Evolutionary conservation across 1,284 basidiomycete genomes (phyloP), one percentile per base, ranked within the genome.

Genomic region (Microbotryomycetes sp.): DNA sequence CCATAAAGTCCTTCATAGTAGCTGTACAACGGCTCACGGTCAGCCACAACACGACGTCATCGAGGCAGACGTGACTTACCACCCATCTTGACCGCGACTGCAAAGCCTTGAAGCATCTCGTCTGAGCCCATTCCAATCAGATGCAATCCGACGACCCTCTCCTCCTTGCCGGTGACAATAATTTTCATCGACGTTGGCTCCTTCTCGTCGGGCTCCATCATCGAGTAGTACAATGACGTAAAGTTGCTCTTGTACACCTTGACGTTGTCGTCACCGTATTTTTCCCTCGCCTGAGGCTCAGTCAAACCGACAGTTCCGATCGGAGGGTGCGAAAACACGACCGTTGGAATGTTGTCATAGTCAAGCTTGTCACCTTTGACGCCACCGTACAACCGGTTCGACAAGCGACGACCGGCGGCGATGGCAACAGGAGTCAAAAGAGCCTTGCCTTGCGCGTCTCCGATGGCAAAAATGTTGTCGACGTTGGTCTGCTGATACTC

Each of bases 381-480:
- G 0, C 85, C 84, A 11, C 94, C 96, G 74, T 91, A 98, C 56
- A 98, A 78, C 54, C 96, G 80, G 79, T 97, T 98, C 54, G 86
- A 82, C 45, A 97, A 78, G 64, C 91, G 80, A 60, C 94, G 81
- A 26, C 92, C 94, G 5, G 96, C 96, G 52, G 94, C 94, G 64
- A 99, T 96, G 24, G 94, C 96, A 5, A 99, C 96, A n/a, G 96
- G 94, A 1, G 94, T 99, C 63, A 99, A 81, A 28, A 93, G 79
- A 26, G 85, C 89, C 77, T 94, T 93, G 63, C 94, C 94, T 66
- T 84, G 83, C 16, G 93, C 89, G 74, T 99, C 94, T 9, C 94
- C 96, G 62, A 98, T 86, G 4, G 91, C 84, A 56, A 82, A 87
- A 68, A 98, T 80, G 59, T 83, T 81, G 21, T 81, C 77, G 18